Base-by-base conservation (phyloP, 1,139 yeast genomes). In the Hyphopichia khmerensis region DNA sequence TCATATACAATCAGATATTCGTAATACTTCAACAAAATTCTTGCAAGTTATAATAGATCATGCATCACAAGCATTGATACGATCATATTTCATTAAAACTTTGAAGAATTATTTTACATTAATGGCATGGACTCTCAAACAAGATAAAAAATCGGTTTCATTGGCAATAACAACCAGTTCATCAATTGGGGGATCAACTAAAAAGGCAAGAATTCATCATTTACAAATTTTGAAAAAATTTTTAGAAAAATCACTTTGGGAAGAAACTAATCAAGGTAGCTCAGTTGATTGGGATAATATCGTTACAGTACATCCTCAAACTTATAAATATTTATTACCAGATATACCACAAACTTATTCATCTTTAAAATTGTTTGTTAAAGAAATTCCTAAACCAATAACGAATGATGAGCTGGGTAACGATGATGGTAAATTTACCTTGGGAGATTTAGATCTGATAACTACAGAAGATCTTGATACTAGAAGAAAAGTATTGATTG, bases 1-100 rank as follows among this genome's bases (percentile, higher is more conserved):
- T 15, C 97, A 93, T 58, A 85, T 93, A 36, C 78, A 77, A 32
- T 84, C 91, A 0, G 82, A 80, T 8, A 80, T 90, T 33, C 77
- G 95, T 38, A 78, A 79, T 41, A 86, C 84, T 49, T 80, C 95
- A 4, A 79, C 93, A 0, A 75, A 74, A 44, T 84, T 83, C 50
- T 65, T 90, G 30, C 69, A 69, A 30, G 68, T 83, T 4, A 57
- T 88, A 40, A 60, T 88, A 17, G 71, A 71, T 33, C 48, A 67
- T 39, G 64, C 73, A 19, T 75, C 72, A 17, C 74, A 70, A 24
- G 65, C 82, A 2, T 60, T 84, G n/a, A 76, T 81, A 2, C 69
- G 79, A 48, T 67, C 78, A 14, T 72, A 79, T 40, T 84, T 84
- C 69, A 72, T 76, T 38, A 84, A 84, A 53, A 69, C 86, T 2